These are phyloP conservation scores for Scytalidium lignicola DNA, from an alignment of 2,329 filamentous ascomycete species.

Conservation along the genomic window DNA sequence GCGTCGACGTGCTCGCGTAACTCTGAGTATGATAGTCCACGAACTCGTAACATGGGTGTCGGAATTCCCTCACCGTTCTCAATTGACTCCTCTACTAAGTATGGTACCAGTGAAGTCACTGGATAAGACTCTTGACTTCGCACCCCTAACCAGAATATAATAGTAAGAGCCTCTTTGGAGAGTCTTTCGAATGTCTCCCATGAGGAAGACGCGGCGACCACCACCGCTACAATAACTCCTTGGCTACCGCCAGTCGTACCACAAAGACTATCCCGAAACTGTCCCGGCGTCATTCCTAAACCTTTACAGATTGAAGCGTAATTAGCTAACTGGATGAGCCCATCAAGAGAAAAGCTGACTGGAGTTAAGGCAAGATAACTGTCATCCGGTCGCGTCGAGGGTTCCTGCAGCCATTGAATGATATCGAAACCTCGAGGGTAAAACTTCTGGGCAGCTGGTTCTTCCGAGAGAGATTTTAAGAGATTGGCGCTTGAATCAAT, in stretches of 20 bases:
- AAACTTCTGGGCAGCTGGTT: too few species aligned
- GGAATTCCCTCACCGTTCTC: slow-evolving; percentile 87
- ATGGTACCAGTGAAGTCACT: slow-evolving; percentile 81
- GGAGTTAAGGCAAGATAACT: slow-evolving; percentile 90
- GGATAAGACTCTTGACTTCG: slow-evolving; percentile 94
- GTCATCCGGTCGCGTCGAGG: slow-evolving; percentile 82
- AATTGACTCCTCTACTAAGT: slow-evolving; percentile 80
- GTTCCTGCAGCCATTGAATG: slow-evolving; percentile 85
- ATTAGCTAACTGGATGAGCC: slow-evolving; percentile 87
- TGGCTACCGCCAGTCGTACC: slow-evolving; percentile 91
- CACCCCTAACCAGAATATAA: slow-evolving; percentile 96
- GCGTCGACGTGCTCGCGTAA: slow-evolving; percentile 92
- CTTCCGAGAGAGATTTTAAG: too few species aligned
- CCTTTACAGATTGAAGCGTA: slow-evolving; percentile 90
- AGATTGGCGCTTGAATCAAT: too few species aligned
- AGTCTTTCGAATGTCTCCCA: slow-evolving; percentile 85
- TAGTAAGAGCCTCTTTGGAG: slow-evolving; percentile 71
- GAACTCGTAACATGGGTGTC: slow-evolving; percentile 93
- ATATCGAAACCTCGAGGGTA: too few species aligned
- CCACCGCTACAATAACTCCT: slow-evolving; percentile 85
- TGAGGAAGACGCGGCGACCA: slow-evolving; percentile 78
- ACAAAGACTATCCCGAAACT: slow-evolving; percentile 72
- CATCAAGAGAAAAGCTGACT: slow-evolving; percentile 90
- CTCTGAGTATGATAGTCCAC: slow-evolving; percentile 76
- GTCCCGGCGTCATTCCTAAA: slow-evolving; percentile 78